Conservation (phyloP, 2,329 filamentous ascomycete species). For the Calonectria hawksworthii region DNA sequence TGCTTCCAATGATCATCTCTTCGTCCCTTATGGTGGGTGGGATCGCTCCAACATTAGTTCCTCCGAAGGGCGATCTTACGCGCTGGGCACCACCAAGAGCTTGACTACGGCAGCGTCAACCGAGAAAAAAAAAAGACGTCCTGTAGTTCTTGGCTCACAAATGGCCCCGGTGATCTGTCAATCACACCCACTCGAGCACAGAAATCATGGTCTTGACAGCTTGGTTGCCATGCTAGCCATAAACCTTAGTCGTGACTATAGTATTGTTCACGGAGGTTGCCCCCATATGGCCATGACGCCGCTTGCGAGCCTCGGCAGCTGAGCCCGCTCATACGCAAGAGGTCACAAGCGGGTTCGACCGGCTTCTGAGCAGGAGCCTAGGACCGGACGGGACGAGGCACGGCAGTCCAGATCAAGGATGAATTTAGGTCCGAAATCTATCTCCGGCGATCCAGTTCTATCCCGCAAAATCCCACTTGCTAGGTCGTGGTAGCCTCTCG, state of each 20-base stretch:
- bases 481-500: background rate
- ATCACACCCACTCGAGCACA: background rate
- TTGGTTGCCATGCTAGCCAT: background rate
- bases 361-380: background rate
- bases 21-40: slow-evolving; percentile 6
- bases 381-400: background rate
- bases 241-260: background rate
- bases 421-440: background rate
- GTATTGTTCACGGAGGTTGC: background rate
- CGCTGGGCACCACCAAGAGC: background rate
- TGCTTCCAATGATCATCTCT: slow-evolving; percentile 1
- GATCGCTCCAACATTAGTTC: slow-evolving; percentile 13
- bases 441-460: slow-evolving; percentile 6
- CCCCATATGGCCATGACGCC: background rate
- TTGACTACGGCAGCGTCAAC: background rate
- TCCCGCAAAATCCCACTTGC: slow-evolving; percentile 3
- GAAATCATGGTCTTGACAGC: background rate
- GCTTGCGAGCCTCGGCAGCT: background rate
- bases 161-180: slow-evolving; percentile 1
- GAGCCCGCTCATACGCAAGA: background rate
- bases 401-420: slow-evolving; percentile 2
- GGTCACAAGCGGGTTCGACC: background rate
- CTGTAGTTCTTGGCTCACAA: slow-evolving; percentile 1
- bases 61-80: background rate
- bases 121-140: background rate